Base-by-base conservation (phyloP, 495 filamentous ascomycete genomes). In the Achaetomiella virescens region DNA sequence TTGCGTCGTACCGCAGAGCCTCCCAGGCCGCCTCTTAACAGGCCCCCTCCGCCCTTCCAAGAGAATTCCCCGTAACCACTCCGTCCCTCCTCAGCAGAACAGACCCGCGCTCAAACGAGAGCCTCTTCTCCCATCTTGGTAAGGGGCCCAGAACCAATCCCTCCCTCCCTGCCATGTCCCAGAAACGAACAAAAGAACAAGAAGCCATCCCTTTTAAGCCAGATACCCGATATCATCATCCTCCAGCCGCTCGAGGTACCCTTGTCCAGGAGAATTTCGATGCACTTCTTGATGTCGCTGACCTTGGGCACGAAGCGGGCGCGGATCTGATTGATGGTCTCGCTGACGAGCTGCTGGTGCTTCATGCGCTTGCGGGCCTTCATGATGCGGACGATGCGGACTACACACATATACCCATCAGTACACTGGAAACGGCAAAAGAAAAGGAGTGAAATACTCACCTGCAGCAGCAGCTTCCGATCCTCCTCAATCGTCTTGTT, bases 401-500 rank as follows among this genome's bases (percentile, higher is more conserved):
- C 95, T 98, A 63, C 8, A 50, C 12, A 6, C 36, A n/a, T 6
- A 20, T 6, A 17, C 4, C 9, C 8, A 44, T 55, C 25, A 59
- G 57, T n/a, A 51, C 8, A 42, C 6, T 12, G 15, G 17, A 35
- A 18, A 8, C 9, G 5, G 4, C 27, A 22, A 24, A 18, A 33
- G 15, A 29, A 25, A 52, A 36, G 21, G 7, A 42, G 21, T 45
- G 17, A 46, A 17, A 90, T 58, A 81, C 87, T 72, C 77, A 96
- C 93, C 85, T 98, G 93, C 74, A 97, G 87, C 27, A 99, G 77
- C 52, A 97, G 77, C 75, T 96, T 97, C 17, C 93, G 81, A 67
- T 99, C 93, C 72, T 97, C 93, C 73, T 99, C 95, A 59, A 99
- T 96, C 14, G 91, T 99, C 80, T 99, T 99, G 73, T 97, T 95